Percentiles rank a stretch among this genome's conserved stretches.
Evolutionary conservation across 2,329 filamentous ascomycete species (phyloP).

Genomic region (Rutstroemia sp.): DNA sequence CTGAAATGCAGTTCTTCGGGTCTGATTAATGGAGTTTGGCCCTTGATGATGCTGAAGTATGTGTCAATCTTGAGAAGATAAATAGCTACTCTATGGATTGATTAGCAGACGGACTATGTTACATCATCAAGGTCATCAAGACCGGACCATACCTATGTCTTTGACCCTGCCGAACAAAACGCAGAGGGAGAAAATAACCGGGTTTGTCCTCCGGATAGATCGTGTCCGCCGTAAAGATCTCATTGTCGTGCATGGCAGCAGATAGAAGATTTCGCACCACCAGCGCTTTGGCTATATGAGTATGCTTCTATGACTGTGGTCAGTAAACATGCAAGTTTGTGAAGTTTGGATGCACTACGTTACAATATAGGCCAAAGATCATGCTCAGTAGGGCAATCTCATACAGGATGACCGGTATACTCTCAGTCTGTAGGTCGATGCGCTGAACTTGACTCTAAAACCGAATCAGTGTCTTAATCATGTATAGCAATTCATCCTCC

Average conservation of each 20-base stretch:
- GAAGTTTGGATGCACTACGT: constrained; percentile 11
- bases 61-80: constrained; percentile 35
- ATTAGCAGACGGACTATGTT: constrained; percentile 1
- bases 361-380: constrained; percentile 31
- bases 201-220: constrained; percentile 32
- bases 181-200: constrained; percentile 34
- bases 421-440: constrained; percentile 23
- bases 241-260: constrained; percentile 30
- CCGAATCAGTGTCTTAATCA: background rate
- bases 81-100: constrained; percentile 28
- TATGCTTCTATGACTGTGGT: too few relatives aligned
- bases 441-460: constrained; percentile 24
- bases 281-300: constrained; percentile 26
- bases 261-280: constrained; percentile 32
- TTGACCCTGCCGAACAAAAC: constrained; percentile 27
- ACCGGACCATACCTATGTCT: constrained; percentile 30
- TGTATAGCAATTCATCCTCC: background rate
- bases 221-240: constrained; percentile 32
- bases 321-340: background rate
- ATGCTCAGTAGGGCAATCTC: constrained; percentile 33
- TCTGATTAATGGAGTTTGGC: constrained; percentile 29
- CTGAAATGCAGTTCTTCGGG: constrained; percentile 34
- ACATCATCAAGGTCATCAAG: too few relatives aligned
- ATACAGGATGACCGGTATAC: constrained; percentile 21
- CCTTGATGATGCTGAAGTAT: constrained; percentile 30